Conservation (phyloP, 345 rosid species). For the Salix caprea region DNA sequence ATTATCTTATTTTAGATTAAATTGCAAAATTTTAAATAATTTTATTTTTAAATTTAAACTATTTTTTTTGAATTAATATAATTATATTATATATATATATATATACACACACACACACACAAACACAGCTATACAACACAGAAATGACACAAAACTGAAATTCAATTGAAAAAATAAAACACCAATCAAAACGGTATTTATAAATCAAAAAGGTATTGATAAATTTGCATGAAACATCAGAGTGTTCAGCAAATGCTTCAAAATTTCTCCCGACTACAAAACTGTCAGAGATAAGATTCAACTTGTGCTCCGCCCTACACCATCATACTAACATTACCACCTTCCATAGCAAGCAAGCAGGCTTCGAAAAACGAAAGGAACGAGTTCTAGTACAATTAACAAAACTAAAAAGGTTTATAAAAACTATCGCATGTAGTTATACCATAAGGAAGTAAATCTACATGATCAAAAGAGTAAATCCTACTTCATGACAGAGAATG, state of each 20-base stretch:
- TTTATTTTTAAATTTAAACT: too few relatives aligned
- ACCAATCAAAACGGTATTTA: too few relatives aligned
- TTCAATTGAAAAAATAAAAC: too few relatives aligned
- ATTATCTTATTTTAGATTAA: too few relatives aligned
- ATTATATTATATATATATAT: too few relatives aligned
- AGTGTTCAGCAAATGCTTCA: background rate
- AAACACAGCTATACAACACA: too few relatives aligned
- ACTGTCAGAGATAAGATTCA: constrained; percentile 2
- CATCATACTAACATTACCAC: background rate
- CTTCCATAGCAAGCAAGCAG: background rate
- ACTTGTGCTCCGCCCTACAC: background rate
- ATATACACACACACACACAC: too few relatives aligned
- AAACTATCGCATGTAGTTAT: background rate
- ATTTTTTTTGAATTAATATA: too few relatives aligned
- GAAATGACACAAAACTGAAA: too few relatives aligned
- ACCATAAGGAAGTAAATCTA: background rate
- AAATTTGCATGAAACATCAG: background rate
- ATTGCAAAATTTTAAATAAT: too few relatives aligned
- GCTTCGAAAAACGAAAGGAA: background rate
- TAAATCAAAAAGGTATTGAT: too few relatives aligned
- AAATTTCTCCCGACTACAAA: constrained; percentile 9
- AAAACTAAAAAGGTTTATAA: background rate
- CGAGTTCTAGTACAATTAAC: background rate
- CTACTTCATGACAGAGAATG: background rate
- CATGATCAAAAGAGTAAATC: constrained; percentile 9